Percentiles rank a stretch among this genome's conserved stretches.
Conservation (phyloP, 208 protist genomes). For the Crithidia mellificae region DNA sequence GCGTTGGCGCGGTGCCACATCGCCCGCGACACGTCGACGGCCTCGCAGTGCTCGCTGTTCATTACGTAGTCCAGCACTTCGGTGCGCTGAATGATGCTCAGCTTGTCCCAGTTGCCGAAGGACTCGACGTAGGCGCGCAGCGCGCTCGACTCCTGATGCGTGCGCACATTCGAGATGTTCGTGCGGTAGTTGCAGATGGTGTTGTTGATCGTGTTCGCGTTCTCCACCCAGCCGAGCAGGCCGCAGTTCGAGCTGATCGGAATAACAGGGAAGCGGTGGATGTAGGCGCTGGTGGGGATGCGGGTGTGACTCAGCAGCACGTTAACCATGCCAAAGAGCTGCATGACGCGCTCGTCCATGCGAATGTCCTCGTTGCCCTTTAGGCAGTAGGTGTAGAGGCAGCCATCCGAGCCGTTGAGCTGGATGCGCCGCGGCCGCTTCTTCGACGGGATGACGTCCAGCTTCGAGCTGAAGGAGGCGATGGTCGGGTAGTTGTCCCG, state of each 20-base stretch:
- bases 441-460: conserved; percentile 99
- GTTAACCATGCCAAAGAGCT: conserved; percentile 99
- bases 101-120: conserved; percentile 87
- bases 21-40: conserved; percentile 77
- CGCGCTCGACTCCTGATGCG: conserved; percentile 85
- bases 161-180: conserved; percentile 78
- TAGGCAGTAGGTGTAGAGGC: conserved; percentile 97
- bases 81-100: conserved; percentile 94
- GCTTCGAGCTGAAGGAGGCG: conserved; percentile 91
- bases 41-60: conserved; percentile 90
- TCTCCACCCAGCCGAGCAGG: conserved; percentile 98
- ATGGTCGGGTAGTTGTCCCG: conserved; percentile 93
- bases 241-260: conserved; percentile 99
- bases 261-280: conserved; percentile 98
- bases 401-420: conserved; percentile 96
- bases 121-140: conserved; percentile 88
- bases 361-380: conserved; percentile 99
- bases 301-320: conserved; percentile 95
- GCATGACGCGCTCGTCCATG: conserved; percentile 99
- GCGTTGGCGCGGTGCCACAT: conserved; percentile 98
- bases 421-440: conserved; percentile 98
- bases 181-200: conserved; percentile 98
- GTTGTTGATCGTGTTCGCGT: conserved; percentile 98
- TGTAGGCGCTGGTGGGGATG: conserved; percentile 82
- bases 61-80: conserved; percentile 98